These are phyloP conservation scores for Panicum miliaceum DNA, from an alignment of 176 grass and related monocot species.

Conservation along the genomic window DNA sequence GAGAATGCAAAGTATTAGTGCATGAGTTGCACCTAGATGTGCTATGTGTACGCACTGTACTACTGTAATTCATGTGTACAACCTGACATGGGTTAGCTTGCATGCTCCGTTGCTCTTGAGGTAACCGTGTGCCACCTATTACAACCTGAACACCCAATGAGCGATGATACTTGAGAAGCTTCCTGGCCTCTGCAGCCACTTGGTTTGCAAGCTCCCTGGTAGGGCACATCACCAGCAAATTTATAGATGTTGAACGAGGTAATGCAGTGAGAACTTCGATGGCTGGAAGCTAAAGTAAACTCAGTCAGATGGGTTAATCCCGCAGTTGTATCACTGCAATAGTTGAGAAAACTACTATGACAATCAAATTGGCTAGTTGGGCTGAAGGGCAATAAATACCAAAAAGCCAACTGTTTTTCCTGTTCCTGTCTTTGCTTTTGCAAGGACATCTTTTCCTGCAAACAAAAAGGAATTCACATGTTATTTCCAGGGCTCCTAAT, in stretches of 20 bases:
- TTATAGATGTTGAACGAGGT: conserved; percentile 70
- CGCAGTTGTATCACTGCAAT: neutral
- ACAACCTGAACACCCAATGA: conserved; percentile 83
- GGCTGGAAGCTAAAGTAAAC: conserved; percentile 82
- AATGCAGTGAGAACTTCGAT: conserved; percentile 83
- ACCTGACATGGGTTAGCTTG: conserved; percentile 86
- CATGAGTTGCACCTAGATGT: conserved; percentile 24
- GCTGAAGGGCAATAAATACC: conserved; percentile 56
- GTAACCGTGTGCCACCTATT: conserved; percentile 82
- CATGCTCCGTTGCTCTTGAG: conserved; percentile 80
- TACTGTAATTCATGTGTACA: conserved; percentile 33
- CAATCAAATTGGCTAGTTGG: conserved; percentile 35
- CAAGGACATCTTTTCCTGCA: conserved; percentile 95
- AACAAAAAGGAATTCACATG: conserved; percentile 22
- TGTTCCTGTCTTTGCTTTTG: conserved; percentile 98
- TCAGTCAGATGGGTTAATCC: conserved; percentile 44
- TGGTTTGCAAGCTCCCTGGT: conserved; percentile 93
- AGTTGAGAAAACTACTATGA: conserved; percentile 20
- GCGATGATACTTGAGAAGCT: conserved; percentile 89
- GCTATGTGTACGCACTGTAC: conserved; percentile 14
- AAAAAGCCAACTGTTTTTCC: conserved; percentile 98
- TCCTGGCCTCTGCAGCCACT: conserved; percentile 82
- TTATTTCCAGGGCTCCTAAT: neutral
- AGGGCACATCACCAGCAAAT: conserved; percentile 85
- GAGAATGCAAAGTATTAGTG: conserved; percentile 33